Conservation (phyloP, 1,284 basidiomycete genomes). For the Malassezia psittaci region DNA sequence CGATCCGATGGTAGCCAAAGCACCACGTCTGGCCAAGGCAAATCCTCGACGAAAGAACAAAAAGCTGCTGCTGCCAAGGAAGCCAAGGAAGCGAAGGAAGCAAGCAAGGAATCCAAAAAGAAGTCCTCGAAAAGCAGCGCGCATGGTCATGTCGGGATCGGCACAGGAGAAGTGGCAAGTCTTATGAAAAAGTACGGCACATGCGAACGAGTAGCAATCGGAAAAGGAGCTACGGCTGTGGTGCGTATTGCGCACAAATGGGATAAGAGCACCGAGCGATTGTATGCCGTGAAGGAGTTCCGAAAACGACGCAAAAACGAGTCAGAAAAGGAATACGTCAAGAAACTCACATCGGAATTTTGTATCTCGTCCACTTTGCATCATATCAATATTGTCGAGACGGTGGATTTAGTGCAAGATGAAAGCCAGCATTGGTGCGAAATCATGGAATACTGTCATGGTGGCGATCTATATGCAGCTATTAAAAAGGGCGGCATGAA, state of each 20-base stretch:
- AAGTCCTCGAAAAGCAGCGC: slow-evolving; percentile 24
- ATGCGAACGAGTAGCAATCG: slow-evolving; percentile 91
- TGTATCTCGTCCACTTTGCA: slow-evolving; percentile 96
- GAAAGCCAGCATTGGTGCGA: slow-evolving; percentile 95
- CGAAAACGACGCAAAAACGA: slow-evolving; percentile 95
- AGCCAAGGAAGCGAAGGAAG: slow-evolving; percentile 17
- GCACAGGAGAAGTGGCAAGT: slow-evolving; percentile 32
- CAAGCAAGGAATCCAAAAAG: slow-evolving; percentile 19
- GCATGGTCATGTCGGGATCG: slow-evolving; percentile 8
- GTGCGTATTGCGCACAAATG: slow-evolving; percentile 95
- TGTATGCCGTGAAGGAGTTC: slow-evolving; percentile 99
- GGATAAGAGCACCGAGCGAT: slow-evolving; percentile 89
- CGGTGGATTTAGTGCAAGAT: slow-evolving; percentile 95
- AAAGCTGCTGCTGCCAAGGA: slow-evolving; percentile 25
- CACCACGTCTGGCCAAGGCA: slow-evolving; percentile 18
- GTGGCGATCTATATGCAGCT: slow-evolving; percentile 89
- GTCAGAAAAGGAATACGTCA: slow-evolving; percentile 97
- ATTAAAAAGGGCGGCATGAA: slow-evolving; percentile 97
- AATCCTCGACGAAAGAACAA: slow-evolving; percentile 19
- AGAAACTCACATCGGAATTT: slow-evolving; percentile 98
- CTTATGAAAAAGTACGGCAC: slow-evolving; percentile 80
- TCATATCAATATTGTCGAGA: slow-evolving; percentile 93
- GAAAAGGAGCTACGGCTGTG: slow-evolving; percentile 92
- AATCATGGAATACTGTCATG: slow-evolving; percentile 94
- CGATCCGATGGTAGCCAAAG: slow-evolving; percentile 15